Evolutionary conservation across 345 rosid genomes (phyloP), one percentile per base, ranked within the genome.

Genomic region (Heritiera littoralis): DNA sequence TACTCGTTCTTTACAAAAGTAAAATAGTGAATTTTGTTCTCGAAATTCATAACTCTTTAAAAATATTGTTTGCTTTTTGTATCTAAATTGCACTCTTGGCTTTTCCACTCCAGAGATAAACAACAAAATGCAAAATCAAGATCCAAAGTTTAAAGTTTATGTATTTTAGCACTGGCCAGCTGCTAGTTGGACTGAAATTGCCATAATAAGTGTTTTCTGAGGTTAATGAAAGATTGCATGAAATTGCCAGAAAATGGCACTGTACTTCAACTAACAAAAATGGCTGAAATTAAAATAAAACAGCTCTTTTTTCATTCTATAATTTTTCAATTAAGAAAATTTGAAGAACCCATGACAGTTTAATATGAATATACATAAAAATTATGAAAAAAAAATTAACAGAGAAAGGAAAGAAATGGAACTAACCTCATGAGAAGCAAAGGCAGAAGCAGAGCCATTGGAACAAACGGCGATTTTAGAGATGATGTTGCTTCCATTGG

Each of bases 341-440:
- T 49, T 17, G 17, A 38, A 45, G 55, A 30, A 35, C 71, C 23
- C 59, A 64, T 17, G 71, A 63, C 6, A 48, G 35, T 17, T 30
- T 17, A 32, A 72, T 35, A 9, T 52, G 46, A 52, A 35, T 15
- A 45, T 60, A 14, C 45, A 48, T 48, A 10, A 63, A 46, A 23
- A 6, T 20, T 12, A 54, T 3, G 20, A 74, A 35, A 52, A 12
- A 12, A 20, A 72, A 23, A 23, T 0, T 23, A 23, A 23, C 28
- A 23, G 79, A 45, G 6, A 59, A 3, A 18, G 40, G 64, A 20
- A 49, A 76, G 73, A 70, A 11, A 38, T 41, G 32, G 43, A 72
- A 78, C 81, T 76, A 72, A 89, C 92, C 92, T 80, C 90, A 66
- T 71, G 79, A 70, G 89, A 86, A 77, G 90, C 80, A 81, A 87